A percentile compares a stretch with the other conserved stretches of the same genome.
Conservation (phyloP, 805 yeast genomes). For the Scheffersomyces amazonensis region DNA sequence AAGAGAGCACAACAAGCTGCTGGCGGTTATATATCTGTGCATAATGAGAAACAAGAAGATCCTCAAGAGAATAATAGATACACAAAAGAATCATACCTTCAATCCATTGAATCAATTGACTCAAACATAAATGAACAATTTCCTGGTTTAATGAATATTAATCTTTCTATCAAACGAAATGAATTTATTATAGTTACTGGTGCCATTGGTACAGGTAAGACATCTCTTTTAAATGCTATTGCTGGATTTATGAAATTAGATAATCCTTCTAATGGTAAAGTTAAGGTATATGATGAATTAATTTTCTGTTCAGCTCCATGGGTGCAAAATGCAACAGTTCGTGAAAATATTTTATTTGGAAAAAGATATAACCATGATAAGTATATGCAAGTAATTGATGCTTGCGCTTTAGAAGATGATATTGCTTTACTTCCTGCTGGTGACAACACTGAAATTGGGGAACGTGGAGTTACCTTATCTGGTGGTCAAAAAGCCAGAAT, state of each 20-base stretch:
- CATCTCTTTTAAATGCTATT: constrained; percentile 38
- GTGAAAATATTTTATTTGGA: constrained; percentile 40
- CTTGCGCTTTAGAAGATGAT: constrained; percentile 42
- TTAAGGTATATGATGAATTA: constrained; percentile 25
- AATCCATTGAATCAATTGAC: constrained; percentile 7
- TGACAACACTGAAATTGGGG: constrained; percentile 43
- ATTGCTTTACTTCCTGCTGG: constrained; percentile 30
- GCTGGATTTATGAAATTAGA: constrained; percentile 37
- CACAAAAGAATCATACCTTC: constrained; percentile 11
- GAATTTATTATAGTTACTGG: constrained; percentile 44
- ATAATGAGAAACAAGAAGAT: constrained; percentile 3
- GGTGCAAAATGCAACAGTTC: constrained; percentile 43
- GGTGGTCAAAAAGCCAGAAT: constrained; percentile 47
- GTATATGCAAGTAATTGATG: constrained; percentile 27
- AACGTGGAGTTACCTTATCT: constrained; percentile 42
- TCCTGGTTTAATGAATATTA: constrained; percentile 32
- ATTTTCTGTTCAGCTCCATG: constrained; percentile 38
- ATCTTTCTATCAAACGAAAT: constrained; percentile 24
- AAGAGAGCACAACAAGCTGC: background rate
- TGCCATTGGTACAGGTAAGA: constrained; percentile 42
- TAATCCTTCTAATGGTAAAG: constrained; percentile 21
- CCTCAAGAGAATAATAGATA: constrained; percentile 3
- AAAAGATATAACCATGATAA: constrained; percentile 22
- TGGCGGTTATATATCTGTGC: background rate
- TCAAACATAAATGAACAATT: constrained; percentile 12